Conservation (phyloP, 2,329 filamentous ascomycete genomes). For the Sporothrix pallida region DNA sequence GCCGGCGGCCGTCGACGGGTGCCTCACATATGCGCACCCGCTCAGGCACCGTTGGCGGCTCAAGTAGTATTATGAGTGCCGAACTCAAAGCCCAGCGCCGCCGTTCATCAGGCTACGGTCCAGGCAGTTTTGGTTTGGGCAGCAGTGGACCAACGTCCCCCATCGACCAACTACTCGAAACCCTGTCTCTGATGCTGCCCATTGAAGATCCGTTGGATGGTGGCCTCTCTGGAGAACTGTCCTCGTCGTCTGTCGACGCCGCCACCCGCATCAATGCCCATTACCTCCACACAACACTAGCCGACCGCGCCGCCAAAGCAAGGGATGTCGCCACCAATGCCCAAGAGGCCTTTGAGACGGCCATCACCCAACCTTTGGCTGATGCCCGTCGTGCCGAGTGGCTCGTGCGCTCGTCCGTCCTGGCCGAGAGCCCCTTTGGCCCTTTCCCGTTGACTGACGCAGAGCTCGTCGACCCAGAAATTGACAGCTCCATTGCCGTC, state of each 20-base stretch:
- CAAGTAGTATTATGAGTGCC: neutral
- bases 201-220: conserved; percentile 40
- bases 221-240: neutral
- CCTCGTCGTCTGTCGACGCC: neutral
- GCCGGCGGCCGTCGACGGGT: conserved; percentile 39
- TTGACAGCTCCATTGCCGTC: conserved; percentile 57
- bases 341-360: conserved; percentile 58
- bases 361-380: conserved; percentile 50
- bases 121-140: conserved; percentile 41
- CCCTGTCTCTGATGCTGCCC: conserved; percentile 53
- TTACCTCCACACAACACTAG: conserved; percentile 44
- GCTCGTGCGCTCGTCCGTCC: conserved; percentile 56
- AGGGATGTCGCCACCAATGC: conserved; percentile 52
- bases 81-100: conserved; percentile 40
- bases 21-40: conserved; percentile 48
- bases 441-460: conserved; percentile 42
- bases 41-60: conserved; percentile 38
- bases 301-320: conserved; percentile 52
- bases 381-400: conserved; percentile 57
- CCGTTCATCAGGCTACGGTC: conserved; percentile 45
- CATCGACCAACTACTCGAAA: conserved; percentile 56
- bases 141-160: conserved; percentile 47
- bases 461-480: conserved; percentile 58
- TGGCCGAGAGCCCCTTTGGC: conserved; percentile 59
- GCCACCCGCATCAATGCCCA: conserved; percentile 37